A percentile compares a stretch with the other conserved stretches of the same genome.
Conservation (phyloP, 352 stramenopile genomes). For the Phytopythium chamaehyphon region DNA sequence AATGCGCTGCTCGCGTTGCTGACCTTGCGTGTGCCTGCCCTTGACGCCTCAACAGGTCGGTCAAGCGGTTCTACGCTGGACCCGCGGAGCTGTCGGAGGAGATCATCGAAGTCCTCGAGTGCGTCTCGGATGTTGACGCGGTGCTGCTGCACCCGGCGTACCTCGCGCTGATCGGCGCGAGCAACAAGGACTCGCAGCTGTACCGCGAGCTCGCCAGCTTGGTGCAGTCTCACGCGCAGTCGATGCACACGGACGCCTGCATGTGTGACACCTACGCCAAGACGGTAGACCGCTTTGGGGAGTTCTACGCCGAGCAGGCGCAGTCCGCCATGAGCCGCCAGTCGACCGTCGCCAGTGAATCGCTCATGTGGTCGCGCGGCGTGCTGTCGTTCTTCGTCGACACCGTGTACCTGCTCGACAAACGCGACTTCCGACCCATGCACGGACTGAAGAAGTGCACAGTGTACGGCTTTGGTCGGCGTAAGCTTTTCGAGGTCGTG, state of each 20-base stretch:
- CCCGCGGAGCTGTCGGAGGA: conserved; percentile 55
- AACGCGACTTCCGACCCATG: conserved; percentile 63
- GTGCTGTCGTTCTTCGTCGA: conserved; percentile 80
- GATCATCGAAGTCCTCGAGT: conserved; percentile 66
- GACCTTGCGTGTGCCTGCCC: not conserved
- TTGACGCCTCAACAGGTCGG: conserved; percentile 12
- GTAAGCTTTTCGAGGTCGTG: conserved; percentile 75
- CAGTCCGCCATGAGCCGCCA: conserved; percentile 32
- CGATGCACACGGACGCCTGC: conserved; percentile 30
- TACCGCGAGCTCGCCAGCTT: conserved; percentile 57
- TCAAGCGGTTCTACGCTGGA: conserved; percentile 65
- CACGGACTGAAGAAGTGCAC: conserved; percentile 64
- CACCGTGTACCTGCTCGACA: conserved; percentile 78
- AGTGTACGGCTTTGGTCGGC: conserved; percentile 73
- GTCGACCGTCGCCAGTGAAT: conserved; percentile 71
- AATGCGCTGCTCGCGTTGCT: not conserved
- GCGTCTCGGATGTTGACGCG: conserved; percentile 66
- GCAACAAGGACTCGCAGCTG: conserved; percentile 38
- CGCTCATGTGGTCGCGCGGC: conserved; percentile 64
- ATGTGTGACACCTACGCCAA: conserved; percentile 73
- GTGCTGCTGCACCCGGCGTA: conserved; percentile 59
- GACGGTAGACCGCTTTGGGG: conserved; percentile 61
- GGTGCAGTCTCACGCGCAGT: conserved; percentile 41
- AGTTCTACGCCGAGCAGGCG: conserved; percentile 58
- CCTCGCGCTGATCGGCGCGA: conserved; percentile 51